Base-by-base conservation (phyloP, 495 filamentous ascomycete genomes). In the Xylaria flabelliformis region DNA sequence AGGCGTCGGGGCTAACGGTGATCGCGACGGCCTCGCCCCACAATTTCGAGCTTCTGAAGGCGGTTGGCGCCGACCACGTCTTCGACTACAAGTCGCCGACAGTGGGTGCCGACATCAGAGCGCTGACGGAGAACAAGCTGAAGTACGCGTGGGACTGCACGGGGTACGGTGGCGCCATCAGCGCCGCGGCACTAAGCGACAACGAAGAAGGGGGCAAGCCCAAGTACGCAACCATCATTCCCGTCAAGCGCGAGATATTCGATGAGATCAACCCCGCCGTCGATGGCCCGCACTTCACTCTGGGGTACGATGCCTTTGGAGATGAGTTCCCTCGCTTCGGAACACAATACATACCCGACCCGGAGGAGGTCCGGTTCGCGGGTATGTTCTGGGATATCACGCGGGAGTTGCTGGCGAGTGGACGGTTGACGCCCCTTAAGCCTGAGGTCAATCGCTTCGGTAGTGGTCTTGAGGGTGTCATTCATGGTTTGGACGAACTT, bases 1-100 rank as follows among this genome's bases (percentile, higher is more conserved):
- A 78, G 66, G 75, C 78, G 24, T 87, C 85, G 8, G 85, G 85
- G 2, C 83, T 82, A 61, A 75, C 73, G 8, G 84, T 86, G 29
- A 69, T 84, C 34, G 75, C 84, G 19, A 87, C 86, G 6, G 74
- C 83, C 29, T 83, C 82, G 29, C 80, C 80, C 0, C 72, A 71
- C 69, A 85, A 87, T 74, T 83, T 83, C 71, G 78, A 73, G 8
- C 76, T 80, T n/a, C 71, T 86, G 4, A 79, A 76, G 50, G 74
- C 74, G 0, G 76, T 84, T 17, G 85, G 86, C 66, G 85, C 85
- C 5, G 81, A 79, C 68, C 72, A 75, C 24, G 79, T 81, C 24
- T 83, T 87, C 70, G 84, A 88, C 77, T 88, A 88, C 77, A 73
- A 73, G 51, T 78, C 80, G 32, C 72, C 82, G 17, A 74, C 78